Percentiles rank a stretch among this genome's conserved stretches.
Conservation (phyloP, 2,329 filamentous ascomycete species). For the Fusarium odoratissimum region DNA sequence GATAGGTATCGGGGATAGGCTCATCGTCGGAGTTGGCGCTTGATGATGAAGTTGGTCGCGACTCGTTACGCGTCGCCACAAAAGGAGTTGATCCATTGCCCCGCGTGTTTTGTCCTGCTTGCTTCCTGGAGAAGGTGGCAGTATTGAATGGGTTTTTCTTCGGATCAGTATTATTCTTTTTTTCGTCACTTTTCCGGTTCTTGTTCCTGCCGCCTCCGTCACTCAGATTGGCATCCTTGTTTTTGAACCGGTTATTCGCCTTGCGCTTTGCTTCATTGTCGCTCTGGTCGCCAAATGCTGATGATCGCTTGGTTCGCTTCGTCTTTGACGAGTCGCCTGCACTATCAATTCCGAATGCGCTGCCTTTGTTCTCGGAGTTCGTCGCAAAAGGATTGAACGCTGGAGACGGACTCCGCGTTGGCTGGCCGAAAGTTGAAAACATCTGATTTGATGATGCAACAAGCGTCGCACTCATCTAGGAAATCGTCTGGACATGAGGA, state of each 20-base stretch:
- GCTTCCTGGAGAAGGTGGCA: conserved; percentile 26
- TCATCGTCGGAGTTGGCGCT: conserved; percentile 37
- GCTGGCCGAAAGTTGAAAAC: conserved; percentile 53
- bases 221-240: conserved; percentile 42
- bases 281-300: conserved; percentile 44
- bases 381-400: conserved; percentile 53
- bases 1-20: conserved; percentile 31
- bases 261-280: conserved; percentile 44
- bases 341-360: conserved; percentile 50
- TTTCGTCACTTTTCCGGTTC: conserved; percentile 41
- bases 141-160: conserved; percentile 33
- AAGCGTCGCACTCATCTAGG: conserved; percentile 53
- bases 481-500: conserved; percentile 50
- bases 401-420: conserved; percentile 51
- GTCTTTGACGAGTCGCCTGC: conserved; percentile 44
- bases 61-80: conserved; percentile 31
- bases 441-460: conserved; percentile 57
- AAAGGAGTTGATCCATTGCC: conserved; percentile 36
- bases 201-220: conserved; percentile 42
- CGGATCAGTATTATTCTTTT: conserved; percentile 40
- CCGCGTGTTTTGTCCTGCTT: conserved; percentile 23
- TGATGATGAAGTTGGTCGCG: conserved; percentile 45
- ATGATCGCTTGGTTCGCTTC: conserved; percentile 44
- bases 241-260: conserved; percentile 45
- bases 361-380: conserved; percentile 36